A percentile compares a stretch with the other conserved stretches of the same genome.
These are phyloP conservation scores for Eucalyptus curtisii DNA, from an alignment of 345 rosid genomes.

Conservation along the genomic window DNA sequence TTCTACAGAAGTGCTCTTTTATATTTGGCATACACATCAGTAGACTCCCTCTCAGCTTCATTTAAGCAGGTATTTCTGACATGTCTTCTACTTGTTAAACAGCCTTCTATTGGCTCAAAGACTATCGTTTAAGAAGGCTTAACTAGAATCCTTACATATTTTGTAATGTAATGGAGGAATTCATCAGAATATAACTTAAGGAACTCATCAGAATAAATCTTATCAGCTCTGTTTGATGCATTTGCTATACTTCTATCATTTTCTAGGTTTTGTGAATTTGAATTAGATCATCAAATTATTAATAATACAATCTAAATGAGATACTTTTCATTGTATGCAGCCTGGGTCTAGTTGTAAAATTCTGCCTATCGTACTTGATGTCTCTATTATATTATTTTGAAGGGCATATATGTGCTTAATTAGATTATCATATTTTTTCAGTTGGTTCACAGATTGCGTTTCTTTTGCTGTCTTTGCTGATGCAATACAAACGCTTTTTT, in stretches of 20 bases:
- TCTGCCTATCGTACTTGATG: not conserved
- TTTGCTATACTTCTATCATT: not conserved
- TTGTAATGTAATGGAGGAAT: not conserved
- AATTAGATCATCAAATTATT: not conserved
- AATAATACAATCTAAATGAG: not conserved
- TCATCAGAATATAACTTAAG: not conserved
- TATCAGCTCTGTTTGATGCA: not conserved
- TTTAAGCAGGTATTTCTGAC: constrained; percentile 67
- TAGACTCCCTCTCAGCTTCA: constrained; percentile 86
- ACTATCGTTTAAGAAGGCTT: not conserved
- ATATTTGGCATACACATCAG: constrained; percentile 89
- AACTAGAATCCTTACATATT: not conserved
- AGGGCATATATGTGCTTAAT: not conserved
- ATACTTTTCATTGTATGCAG: not conserved
- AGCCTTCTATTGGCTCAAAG: not conserved
- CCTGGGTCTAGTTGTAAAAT: not conserved
- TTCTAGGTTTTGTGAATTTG: not conserved
- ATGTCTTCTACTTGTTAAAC: not conserved
- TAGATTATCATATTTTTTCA: not conserved
- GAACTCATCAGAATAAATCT: not conserved
- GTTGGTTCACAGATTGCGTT: not conserved
- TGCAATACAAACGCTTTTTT: not conserved
- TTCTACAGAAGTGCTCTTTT: constrained; percentile 91
- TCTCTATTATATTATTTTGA: not conserved
- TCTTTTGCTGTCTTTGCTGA: not conserved